These are phyloP conservation scores for Phoenix dactylifera DNA, from an alignment of 176 grass and related monocot genomes.

Conservation along the genomic window DNA sequence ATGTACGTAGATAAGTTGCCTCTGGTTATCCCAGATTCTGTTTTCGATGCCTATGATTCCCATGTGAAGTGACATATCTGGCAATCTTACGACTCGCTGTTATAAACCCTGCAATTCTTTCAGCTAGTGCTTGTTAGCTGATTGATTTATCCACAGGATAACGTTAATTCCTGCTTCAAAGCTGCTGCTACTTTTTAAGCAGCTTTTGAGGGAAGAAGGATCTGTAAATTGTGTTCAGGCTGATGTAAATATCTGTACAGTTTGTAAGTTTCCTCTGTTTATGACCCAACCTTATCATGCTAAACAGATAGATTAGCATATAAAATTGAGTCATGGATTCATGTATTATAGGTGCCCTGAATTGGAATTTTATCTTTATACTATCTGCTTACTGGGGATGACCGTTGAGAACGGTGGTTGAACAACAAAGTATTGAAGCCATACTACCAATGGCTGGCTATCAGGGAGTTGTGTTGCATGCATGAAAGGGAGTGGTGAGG, in stretches of 20 bases:
- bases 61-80: slow-evolving; percentile 61
- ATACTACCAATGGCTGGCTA: too few species aligned
- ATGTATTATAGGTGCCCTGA: too few species aligned
- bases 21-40: slow-evolving; percentile 47
- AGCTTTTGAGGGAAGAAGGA: slow-evolving; percentile 10
- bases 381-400: too few species aligned
- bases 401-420: too few species aligned
- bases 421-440: too few species aligned
- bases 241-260: slow-evolving; percentile 51
- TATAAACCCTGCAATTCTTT: slow-evolving; percentile 11
- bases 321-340: too few species aligned
- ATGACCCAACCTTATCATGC: neutral
- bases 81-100: slow-evolving; percentile 2
- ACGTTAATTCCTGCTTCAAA: slow-evolving; percentile 25
- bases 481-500: too few species aligned
- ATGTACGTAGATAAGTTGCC: slow-evolving; percentile 79
- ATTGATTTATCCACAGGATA: slow-evolving; percentile 43
- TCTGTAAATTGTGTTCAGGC: neutral
- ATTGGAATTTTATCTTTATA: too few species aligned
- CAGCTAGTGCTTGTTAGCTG: slow-evolving; percentile 23
- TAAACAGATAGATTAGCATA: neutral
- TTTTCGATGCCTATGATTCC: slow-evolving; percentile 78
- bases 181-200: slow-evolving; percentile 40
- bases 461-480: too few species aligned
- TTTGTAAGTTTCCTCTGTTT: slow-evolving; percentile 8